Evolutionary conservation across 2,329 filamentous ascomycete genomes (phyloP), one percentile per base, ranked within the genome.

Genomic region (Teratosphaeria viscida): DNA sequence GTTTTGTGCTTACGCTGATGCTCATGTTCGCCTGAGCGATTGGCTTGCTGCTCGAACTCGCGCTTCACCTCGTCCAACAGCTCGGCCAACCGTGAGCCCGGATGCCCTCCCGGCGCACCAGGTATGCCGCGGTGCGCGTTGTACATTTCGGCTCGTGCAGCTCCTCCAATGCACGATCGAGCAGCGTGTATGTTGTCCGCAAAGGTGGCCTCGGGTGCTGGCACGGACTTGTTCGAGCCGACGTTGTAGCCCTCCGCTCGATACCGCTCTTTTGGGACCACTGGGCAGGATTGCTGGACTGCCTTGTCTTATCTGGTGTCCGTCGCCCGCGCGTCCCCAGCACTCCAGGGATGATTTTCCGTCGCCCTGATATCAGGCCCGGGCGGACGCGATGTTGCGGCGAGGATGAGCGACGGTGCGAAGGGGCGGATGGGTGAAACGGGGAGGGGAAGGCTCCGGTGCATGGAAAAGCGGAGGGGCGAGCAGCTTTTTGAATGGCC

Each of bases 41-140:
- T 85, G 39, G 39, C 55, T 57, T 72, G 70, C 62, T 82, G 86
- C 66, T 97, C 92, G 68, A 96, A 97, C 76, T 99, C 94, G 70
- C 85, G 82, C 71, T 92, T 86, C 68, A 99, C 85, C 73, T 91
- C 88, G 60, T 97, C 92, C 71, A 99, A 82, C 64, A 97, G 85
- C 80, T 99, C 92, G 67, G 88, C 90, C 68, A 97, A 81, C 67
- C 94, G 90, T 67, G 78, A 82, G 32, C 39, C 34, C 77, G 80
- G 86, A 66, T 85, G 86, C 65, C 80, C 83, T 65, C 65, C 69
- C 58, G 72, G 72, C 64, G 85, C 87, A 82, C 95, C 88, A 74
- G 86, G 88, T 16, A 56, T 56, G 32, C 55, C 55, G 73, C 90
- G 90, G 80, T 95, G 91, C 70, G 84, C 79, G 74, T 88, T 89